Evolutionary conservation across 352 stramenopile species (phyloP).

Genomic region (Phytopythium litorale): DNA sequence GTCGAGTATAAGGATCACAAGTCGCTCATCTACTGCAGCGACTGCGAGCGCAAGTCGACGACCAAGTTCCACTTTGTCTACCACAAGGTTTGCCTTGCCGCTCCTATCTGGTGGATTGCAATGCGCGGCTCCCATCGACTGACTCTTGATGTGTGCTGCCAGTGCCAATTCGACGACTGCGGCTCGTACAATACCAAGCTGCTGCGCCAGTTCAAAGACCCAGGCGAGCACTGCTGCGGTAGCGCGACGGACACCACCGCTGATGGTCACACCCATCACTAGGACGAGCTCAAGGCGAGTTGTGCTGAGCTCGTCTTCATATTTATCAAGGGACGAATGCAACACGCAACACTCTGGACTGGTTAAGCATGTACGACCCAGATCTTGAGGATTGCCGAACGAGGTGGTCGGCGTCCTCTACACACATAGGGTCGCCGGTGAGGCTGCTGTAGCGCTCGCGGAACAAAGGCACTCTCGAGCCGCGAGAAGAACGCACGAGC

Average conservation of each 20-base stretch:
- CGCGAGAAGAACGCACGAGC: constrained; percentile 14
- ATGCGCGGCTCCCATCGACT: background rate
- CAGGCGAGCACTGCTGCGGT: constrained; percentile 20
- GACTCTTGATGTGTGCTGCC: background rate
- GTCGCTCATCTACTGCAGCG: constrained; percentile 81
- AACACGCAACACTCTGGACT: background rate
- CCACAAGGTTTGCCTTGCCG: constrained; percentile 57
- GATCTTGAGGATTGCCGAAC: constrained; percentile 78
- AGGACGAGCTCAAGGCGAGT: background rate
- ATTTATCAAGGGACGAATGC: constrained; percentile 1
- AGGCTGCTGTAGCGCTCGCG: constrained; percentile 45
- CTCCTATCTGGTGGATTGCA: background rate
- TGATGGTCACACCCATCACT: background rate
- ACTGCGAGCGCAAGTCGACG: constrained; percentile 82
- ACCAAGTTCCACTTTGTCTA: constrained; percentile 86
- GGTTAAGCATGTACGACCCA: constrained; percentile 50
- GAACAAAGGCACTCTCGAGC: constrained; percentile 25
- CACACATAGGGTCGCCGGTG: constrained; percentile 66
- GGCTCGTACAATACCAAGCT: constrained; percentile 86
- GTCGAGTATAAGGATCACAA: constrained; percentile 70
- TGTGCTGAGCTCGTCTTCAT: no score
- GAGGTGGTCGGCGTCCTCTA: constrained; percentile 61
- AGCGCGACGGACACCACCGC: background rate
- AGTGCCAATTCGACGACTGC: constrained; percentile 77
- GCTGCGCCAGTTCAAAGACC: constrained; percentile 67